Percentiles rank a stretch among this genome's conserved stretches.
Conservation (phyloP, 164 flowering plant genomes). For the Aristolochia californica region DNA sequence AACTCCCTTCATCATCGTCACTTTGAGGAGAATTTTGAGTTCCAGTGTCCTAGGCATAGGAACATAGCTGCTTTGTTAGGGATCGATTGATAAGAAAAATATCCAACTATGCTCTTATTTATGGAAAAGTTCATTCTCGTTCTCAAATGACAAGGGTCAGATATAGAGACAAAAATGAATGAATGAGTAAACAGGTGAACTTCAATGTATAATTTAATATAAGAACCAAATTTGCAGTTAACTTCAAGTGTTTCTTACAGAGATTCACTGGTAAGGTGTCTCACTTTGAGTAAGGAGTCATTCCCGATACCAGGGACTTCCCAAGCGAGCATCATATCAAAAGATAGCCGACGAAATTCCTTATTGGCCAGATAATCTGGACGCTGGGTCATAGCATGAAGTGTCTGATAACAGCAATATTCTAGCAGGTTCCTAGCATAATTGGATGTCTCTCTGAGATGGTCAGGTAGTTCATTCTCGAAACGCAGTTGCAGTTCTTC, state of each 20-base stretch:
- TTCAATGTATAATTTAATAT: too few species aligned
- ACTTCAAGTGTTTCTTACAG: too few species aligned
- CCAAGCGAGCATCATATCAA: slow-evolving; percentile 96
- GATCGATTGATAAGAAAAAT: background rate
- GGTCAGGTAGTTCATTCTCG: slow-evolving; percentile 42
- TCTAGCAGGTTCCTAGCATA: slow-evolving; percentile 61
- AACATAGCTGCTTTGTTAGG: slow-evolving; percentile 6
- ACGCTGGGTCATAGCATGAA: slow-evolving; percentile 17
- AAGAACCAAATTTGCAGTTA: too few species aligned
- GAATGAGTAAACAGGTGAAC: too few species aligned
- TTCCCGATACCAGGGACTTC: slow-evolving; percentile 42
- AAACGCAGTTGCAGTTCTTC: slow-evolving; percentile 48
- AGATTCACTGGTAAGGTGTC: slow-evolving; percentile 9
- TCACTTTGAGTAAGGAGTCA: slow-evolving; percentile 31
- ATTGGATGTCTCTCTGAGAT: slow-evolving; percentile 24
- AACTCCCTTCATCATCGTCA: slow-evolving; percentile 67
- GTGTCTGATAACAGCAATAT: slow-evolving; percentile 54
- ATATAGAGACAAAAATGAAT: too few species aligned
- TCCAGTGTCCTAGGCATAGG: slow-evolving; percentile 29
- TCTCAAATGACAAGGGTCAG: too few species aligned
- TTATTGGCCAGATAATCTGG: slow-evolving; percentile 52
- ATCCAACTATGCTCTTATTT: too few species aligned
- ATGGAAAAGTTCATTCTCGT: too few species aligned
- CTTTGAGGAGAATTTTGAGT: slow-evolving; percentile 23
- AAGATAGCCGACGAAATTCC: slow-evolving; percentile 55